phyloP scores from a whole-genome alignment of 306 rosid species.

The Vicia villosa region DNA sequence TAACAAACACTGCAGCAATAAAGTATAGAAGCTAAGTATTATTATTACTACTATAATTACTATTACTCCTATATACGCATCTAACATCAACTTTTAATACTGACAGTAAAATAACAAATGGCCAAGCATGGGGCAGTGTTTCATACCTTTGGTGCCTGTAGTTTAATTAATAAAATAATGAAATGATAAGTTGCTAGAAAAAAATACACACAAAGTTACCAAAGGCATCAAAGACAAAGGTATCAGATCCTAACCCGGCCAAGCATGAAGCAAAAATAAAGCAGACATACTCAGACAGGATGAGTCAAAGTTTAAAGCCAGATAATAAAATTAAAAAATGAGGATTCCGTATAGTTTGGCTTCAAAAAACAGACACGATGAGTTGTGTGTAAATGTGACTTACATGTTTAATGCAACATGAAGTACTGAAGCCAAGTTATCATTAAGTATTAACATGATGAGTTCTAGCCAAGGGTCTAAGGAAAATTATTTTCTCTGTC shows the following conservation, averaged over 20 bases:
- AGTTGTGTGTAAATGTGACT: background rate
- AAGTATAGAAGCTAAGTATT: too few species aligned
- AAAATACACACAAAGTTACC: too few species aligned
- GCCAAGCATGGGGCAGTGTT: background rate
- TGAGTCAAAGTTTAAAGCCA: background rate
- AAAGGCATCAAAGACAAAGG: too few species aligned
- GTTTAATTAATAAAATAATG: too few species aligned
- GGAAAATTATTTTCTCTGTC: too few species aligned
- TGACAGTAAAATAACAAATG: background rate
- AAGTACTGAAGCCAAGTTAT: constrained; percentile 10
- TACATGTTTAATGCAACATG: constrained; percentile 4
- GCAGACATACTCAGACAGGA: background rate
- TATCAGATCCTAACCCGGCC: too few species aligned
- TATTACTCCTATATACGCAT: too few species aligned
- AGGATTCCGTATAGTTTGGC: background rate
- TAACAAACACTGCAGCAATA: too few species aligned
- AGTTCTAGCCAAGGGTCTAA: too few species aligned
- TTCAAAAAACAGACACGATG: background rate
- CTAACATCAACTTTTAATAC: background rate
- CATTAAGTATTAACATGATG: constrained; percentile 17
- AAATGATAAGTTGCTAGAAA: too few species aligned
- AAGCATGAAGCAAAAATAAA: background rate
- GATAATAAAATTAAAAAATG: background rate
- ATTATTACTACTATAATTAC: too few species aligned
- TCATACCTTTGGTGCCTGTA: too few species aligned